Evolutionary conservation across 768 basidiomycete species (phyloP).

Genomic region (Amanita pallidorosea): DNA sequence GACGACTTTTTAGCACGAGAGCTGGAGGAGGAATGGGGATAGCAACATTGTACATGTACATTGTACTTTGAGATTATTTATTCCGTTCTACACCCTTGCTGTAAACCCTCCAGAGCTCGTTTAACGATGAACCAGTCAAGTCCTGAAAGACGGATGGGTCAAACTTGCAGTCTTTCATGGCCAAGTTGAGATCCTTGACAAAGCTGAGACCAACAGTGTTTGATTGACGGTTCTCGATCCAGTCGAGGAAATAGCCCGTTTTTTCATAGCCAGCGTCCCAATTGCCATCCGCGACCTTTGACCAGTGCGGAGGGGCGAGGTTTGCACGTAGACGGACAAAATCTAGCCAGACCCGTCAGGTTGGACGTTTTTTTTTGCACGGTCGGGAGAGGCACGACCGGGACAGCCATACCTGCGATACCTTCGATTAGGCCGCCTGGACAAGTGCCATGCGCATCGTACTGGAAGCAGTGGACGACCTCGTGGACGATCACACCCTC

Average conservation of each 20-base stretch:
- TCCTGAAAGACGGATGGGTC: conserved; percentile 40
- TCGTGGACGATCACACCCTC: conserved; percentile 65
- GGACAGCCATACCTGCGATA: conserved; percentile 48
- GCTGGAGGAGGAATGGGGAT: conserved; percentile 72
- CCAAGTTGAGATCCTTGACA: conserved; percentile 46
- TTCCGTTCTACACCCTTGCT: background rate
- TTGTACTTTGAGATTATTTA: background rate
- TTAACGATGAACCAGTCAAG: conserved; percentile 39
- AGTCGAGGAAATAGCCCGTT: conserved; percentile 68
- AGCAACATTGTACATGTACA: conserved; percentile 13
- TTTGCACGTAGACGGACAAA: conserved; percentile 57
- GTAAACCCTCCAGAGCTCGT: conserved; percentile 51
- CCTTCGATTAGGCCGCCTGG: conserved; percentile 73
- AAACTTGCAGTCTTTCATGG: conserved; percentile 38
- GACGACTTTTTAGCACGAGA: conserved; percentile 79
- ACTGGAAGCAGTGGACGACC: conserved; percentile 73
- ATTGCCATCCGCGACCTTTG: conserved; percentile 26
- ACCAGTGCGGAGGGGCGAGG: conserved; percentile 65
- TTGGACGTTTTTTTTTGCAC: no score
- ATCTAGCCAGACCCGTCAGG: conserved; percentile 31
- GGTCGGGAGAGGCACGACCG: no score
- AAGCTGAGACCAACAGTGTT: conserved; percentile 30
- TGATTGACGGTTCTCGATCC: conserved; percentile 40
- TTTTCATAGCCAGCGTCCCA: conserved; percentile 75
- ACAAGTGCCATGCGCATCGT: conserved; percentile 46